phyloP scores from a whole-genome alignment of 441 rosid genomes.

The Isatis lusitanica region DNA sequence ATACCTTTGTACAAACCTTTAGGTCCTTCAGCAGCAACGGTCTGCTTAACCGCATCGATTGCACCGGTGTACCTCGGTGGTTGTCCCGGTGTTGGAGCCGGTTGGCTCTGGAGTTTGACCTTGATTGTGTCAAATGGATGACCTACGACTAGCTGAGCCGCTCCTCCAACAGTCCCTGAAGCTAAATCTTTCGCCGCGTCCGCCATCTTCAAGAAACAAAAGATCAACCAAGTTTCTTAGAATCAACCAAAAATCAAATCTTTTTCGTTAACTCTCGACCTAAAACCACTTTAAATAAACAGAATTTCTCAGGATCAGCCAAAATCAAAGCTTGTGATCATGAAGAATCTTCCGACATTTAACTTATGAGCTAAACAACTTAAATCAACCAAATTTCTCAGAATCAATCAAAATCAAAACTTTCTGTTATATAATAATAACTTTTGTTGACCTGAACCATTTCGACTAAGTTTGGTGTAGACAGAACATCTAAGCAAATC shows the following conservation, averaged over 20 bases:
- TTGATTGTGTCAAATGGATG: conserved; percentile 98
- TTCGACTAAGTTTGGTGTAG: background rate
- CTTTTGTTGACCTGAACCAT: no score
- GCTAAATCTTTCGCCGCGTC: conserved; percentile 83
- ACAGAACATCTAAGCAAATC: background rate
- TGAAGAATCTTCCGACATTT: background rate
- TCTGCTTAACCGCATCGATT: conserved; percentile 83
- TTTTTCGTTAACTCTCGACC: background rate
- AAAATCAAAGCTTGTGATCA: background rate
- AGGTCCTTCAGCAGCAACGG: conserved; percentile 83
- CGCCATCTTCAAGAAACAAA: conserved; percentile 59
- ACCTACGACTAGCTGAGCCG: conserved; percentile 81
- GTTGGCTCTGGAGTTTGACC: conserved; percentile 98
- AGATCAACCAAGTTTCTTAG: background rate
- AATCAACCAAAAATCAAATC: background rate
- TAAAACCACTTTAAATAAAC: background rate
- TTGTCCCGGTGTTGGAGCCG: conserved; percentile 75
- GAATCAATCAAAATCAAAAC: background rate
- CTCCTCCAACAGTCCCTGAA: conserved; percentile 94
- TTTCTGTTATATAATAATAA: background rate
- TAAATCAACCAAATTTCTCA: background rate
- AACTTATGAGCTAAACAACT: background rate
- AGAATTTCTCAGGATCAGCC: background rate
- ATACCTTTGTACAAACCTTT: conserved; percentile 93
- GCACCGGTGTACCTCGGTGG: conserved; percentile 73